A percentile compares a stretch with the other conserved stretches of the same genome.
Evolutionary conservation across 1,284 basidiomycete species (phyloP).

Genomic region (Thecaphora frezii): DNA sequence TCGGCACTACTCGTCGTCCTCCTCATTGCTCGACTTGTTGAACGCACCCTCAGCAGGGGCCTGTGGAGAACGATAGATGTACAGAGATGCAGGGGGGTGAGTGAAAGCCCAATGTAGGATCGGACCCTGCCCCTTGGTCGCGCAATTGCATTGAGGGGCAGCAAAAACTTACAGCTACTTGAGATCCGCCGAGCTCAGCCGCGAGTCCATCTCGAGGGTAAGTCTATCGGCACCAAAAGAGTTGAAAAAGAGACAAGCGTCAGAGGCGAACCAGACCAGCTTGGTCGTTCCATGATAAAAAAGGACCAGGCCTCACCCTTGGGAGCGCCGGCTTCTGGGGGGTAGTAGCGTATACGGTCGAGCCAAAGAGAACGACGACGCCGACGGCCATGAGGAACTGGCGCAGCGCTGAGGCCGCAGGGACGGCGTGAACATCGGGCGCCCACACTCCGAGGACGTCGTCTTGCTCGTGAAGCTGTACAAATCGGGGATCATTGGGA

Average conservation of each 20-base stretch:
- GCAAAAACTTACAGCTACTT: too few species aligned
- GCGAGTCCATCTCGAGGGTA: slow-evolving; percentile 56
- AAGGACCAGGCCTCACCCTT: slow-evolving; percentile 26
- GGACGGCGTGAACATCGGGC: slow-evolving; percentile 50
- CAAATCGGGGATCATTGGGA: too few species aligned
- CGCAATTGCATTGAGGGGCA: too few species aligned
- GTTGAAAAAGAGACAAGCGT: neutral
- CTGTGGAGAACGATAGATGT: slow-evolving; percentile 6
- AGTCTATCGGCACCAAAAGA: slow-evolving; percentile 14
- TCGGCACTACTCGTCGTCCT: slow-evolving; percentile 28
- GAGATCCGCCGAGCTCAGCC: slow-evolving; percentile 44
- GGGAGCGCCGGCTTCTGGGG: slow-evolving; percentile 48
- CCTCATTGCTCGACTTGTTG: slow-evolving; percentile 20
- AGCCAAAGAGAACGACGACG: slow-evolving; percentile 32
- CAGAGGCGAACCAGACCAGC: neutral
- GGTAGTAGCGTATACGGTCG: slow-evolving; percentile 41
- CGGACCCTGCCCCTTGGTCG: too few species aligned
- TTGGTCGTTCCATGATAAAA: too few species aligned
- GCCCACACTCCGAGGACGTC: slow-evolving; percentile 58
- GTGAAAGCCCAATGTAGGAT: too few species aligned
- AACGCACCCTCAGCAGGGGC: slow-evolving; percentile 42
- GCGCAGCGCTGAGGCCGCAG: slow-evolving; percentile 43
- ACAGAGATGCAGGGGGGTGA: neutral
- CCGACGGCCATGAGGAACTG: slow-evolving; percentile 47
- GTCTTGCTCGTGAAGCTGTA: slow-evolving; percentile 54